Evolutionary conservation across 139 green algal genomes (phyloP), one percentile per base, ranked within the genome.

Genomic region (Chlamydomonas urium): DNA sequence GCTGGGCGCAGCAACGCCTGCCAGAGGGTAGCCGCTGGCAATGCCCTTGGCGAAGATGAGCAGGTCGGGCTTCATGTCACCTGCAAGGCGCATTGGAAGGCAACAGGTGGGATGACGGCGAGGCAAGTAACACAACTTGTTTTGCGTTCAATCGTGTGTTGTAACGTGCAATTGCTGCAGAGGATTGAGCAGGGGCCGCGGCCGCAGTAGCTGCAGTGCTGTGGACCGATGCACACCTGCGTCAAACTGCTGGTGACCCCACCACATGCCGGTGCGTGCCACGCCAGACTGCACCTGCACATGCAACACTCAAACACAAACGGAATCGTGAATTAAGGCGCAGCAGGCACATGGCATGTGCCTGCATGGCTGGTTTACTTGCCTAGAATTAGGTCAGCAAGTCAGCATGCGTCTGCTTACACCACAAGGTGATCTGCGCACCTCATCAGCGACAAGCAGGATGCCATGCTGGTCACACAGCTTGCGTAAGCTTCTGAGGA

Each of bases 401-500:
- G n/a, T n/a, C n/a, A n/a, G n/a, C n/a, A n/a, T n/a, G n/a, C n/a
- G n/a, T n/a, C n/a, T n/a, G n/a, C n/a, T n/a, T n/a, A n/a, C n/a
- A n/a, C n/a, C n/a, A n/a, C n/a, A n/a, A n/a, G n/a, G n/a, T n/a
- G n/a, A n/a, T n/a, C n/a, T n/a, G n/a, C n/a, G n/a, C 69, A 90
- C 90, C 86, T 96, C 91, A 66, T 96, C 91, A 17, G 87, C 80
- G 50, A 96, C 94, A 24, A 97, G 81, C 66, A 97, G 63, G 24
- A 96, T 92, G 61, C 80, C 84, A 68, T 95, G 84, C 69, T 89
- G 38, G 75, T 89, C 79, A 33, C 81, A 90, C 47, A 94, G 73
- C 75, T 63, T 35, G 2, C 91, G 68, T 53, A 94, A 79, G 1
- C 26, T 56, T 4, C 32, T 21, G 57, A 97, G 63, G 79, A 92